phyloP scores from a whole-genome alignment of 1,139 yeast species.

The Lodderomyces oxycetoniae region DNA sequence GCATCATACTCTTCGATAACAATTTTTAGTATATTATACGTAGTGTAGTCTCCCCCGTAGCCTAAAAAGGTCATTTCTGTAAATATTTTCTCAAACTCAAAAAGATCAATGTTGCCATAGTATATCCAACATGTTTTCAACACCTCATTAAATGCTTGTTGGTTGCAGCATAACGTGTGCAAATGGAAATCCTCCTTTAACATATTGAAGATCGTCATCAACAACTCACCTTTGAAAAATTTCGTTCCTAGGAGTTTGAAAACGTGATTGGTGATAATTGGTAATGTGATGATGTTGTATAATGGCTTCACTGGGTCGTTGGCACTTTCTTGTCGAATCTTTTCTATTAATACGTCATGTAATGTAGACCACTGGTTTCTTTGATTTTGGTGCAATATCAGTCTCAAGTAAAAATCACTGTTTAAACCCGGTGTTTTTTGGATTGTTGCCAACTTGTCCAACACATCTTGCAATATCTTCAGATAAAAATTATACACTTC shows the following conservation, averaged over 20 bases:
- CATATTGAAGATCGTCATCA: slow-evolving; percentile 33
- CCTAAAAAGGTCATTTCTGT: slow-evolving; percentile 44
- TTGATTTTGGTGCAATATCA: slow-evolving; percentile 6
- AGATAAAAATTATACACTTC: slow-evolving; percentile 9
- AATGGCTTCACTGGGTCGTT: slow-evolving; percentile 22
- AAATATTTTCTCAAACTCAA: slow-evolving; percentile 30
- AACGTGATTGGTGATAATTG: slow-evolving; percentile 33
- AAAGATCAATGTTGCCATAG: slow-evolving; percentile 34
- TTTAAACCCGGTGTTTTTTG: slow-evolving; percentile 1
- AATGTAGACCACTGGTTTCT: slow-evolving; percentile 12
- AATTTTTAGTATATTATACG: slow-evolving; percentile 34
- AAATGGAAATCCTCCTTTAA: slow-evolving; percentile 31
- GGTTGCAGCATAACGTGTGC: slow-evolving; percentile 37
- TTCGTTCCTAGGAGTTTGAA: slow-evolving; percentile 24
- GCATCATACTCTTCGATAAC: slow-evolving; percentile 35
- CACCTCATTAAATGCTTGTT: slow-evolving; percentile 40
- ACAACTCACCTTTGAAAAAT: slow-evolving; percentile 34
- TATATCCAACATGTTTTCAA: slow-evolving; percentile 37
- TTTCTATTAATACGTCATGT: slow-evolving; percentile 19
- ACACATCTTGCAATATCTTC: neutral
- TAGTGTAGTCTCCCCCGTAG: slow-evolving; percentile 33
- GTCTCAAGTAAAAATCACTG: slow-evolving; percentile 7
- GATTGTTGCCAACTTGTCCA: neutral
- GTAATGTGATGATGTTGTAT: slow-evolving; percentile 34
- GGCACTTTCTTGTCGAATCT: slow-evolving; percentile 14